Percentiles rank a stretch among this genome's conserved stretches.
Conservation (phyloP, 148 eudicot genomes). For the Linanthus parryae region DNA sequence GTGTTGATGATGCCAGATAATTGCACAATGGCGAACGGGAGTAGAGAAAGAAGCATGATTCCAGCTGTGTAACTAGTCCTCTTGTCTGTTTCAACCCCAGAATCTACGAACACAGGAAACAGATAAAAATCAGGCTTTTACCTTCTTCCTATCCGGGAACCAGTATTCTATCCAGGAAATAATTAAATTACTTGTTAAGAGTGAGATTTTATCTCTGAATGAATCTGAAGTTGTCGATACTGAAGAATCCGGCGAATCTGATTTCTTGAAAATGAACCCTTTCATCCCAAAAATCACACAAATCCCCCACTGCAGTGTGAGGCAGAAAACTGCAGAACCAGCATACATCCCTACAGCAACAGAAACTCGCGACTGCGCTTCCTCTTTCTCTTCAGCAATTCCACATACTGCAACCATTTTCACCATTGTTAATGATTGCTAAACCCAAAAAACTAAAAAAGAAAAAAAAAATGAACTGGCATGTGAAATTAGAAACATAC, state of each 20-base stretch:
- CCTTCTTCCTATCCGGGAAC: no score
- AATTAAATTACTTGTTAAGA: no score
- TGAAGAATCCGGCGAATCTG: slow-evolving; percentile 2
- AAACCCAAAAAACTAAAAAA: neutral
- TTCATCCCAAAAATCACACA: slow-evolving; percentile 23
- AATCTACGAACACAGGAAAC: no score
- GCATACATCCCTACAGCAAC: slow-evolving; percentile 19
- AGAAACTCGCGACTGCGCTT: slow-evolving; percentile 15
- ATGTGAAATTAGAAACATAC: slow-evolving; percentile 4
- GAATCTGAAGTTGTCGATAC: slow-evolving; percentile 6
- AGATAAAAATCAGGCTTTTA: no score
- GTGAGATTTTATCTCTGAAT: neutral
- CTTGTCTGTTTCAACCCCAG: slow-evolving; percentile 20
- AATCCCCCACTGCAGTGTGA: slow-evolving; percentile 33
- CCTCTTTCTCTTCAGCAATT: slow-evolving; percentile 4
- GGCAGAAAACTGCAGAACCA: slow-evolving; percentile 21
- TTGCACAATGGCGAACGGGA: slow-evolving; percentile 23
- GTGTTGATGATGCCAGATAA: slow-evolving; percentile 12
- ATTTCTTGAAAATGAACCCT: neutral
- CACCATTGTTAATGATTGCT: neutral
- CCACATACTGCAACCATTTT: slow-evolving; percentile 20
- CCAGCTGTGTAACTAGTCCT: slow-evolving; percentile 27
- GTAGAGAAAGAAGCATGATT: slow-evolving; percentile 26
- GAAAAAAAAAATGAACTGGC: neutral
- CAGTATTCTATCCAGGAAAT: no score